Evolutionary conservation across 2,329 filamentous ascomycete genomes (phyloP).

Genomic region (Talaromyces amestolkiae): DNA sequence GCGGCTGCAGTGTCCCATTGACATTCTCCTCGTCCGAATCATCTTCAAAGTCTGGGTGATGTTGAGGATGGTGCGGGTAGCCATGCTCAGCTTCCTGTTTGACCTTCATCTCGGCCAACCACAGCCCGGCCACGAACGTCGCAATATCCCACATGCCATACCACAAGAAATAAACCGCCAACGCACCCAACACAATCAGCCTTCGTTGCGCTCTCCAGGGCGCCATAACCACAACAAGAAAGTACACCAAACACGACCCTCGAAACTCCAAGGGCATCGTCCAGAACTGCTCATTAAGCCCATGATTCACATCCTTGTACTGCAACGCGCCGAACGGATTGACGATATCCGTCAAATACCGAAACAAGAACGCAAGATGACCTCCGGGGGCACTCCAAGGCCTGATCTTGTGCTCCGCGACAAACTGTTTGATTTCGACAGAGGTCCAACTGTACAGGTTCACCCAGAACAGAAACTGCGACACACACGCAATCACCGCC

Average conservation of each 20-base stretch:
- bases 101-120: constrained; percentile 13
- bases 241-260: constrained; percentile 26
- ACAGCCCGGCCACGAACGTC: constrained; percentile 13
- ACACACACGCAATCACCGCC: constrained; percentile 25
- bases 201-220: constrained; percentile 1
- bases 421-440: not conserved
- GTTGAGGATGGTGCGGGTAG: not conserved
- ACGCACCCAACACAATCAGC: not conserved
- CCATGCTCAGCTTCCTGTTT: constrained; percentile 7
- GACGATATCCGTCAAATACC: constrained; percentile 6
- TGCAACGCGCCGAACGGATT: constrained; percentile 7
- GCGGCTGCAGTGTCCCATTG: not conserved
- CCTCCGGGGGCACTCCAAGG: constrained; percentile 8
- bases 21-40: constrained; percentile 5
- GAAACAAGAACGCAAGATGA: constrained; percentile 4
- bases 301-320: constrained; percentile 7
- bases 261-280: constrained; percentile 29
- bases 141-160: constrained; percentile 16
- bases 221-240: constrained; percentile 12
- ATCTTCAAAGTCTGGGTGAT: not conserved
- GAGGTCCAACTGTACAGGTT: constrained; percentile 20
- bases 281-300: constrained; percentile 27
- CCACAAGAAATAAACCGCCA: constrained; percentile 5
- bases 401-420: not conserved
- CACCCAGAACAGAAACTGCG: constrained; percentile 24